Evolutionary conservation across 2,329 filamentous ascomycete species (phyloP).

Genomic region (Trichophyton equinum): DNA sequence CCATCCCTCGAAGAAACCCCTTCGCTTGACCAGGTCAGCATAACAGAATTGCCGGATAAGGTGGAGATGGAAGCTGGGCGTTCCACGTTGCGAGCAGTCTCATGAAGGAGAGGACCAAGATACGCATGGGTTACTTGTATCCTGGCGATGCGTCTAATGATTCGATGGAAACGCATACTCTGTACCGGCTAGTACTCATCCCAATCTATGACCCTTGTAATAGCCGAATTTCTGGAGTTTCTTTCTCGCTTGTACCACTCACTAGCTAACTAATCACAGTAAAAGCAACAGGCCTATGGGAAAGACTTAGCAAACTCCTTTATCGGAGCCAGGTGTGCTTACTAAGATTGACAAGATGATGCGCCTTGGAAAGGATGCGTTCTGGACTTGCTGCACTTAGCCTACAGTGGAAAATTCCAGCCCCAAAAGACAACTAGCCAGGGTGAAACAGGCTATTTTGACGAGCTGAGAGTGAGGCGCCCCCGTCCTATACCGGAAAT

Average conservation of each 20-base stretch:
- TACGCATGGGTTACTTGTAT: too few species aligned
- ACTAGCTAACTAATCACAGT: neutral
- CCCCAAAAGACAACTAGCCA: neutral
- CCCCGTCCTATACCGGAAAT: too few species aligned
- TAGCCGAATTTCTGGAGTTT: neutral
- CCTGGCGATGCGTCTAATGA: too few species aligned
- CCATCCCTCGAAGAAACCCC: neutral
- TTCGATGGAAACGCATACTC: too few species aligned
- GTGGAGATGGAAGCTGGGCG: too few species aligned
- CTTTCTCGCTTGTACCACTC: neutral
- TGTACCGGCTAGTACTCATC: too few species aligned
- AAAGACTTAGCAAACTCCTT: neutral
- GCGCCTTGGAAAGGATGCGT: neutral
- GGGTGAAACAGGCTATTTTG: neutral
- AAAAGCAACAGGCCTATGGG: neutral
- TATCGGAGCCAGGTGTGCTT: neutral
- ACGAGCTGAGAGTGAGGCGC: neutral
- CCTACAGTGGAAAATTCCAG: neutral
- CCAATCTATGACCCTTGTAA: too few species aligned
- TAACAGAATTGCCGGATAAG: too few species aligned
- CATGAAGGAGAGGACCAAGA: too few species aligned
- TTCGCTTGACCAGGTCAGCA: too few species aligned
- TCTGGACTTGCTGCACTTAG: neutral
- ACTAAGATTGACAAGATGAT: neutral
- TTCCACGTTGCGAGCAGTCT: too few species aligned